Percentiles rank a stretch among this genome's conserved stretches.
These are phyloP conservation scores for Salix koriyanagi DNA, from an alignment of 345 rosid genomes.

Conservation along the genomic window DNA sequence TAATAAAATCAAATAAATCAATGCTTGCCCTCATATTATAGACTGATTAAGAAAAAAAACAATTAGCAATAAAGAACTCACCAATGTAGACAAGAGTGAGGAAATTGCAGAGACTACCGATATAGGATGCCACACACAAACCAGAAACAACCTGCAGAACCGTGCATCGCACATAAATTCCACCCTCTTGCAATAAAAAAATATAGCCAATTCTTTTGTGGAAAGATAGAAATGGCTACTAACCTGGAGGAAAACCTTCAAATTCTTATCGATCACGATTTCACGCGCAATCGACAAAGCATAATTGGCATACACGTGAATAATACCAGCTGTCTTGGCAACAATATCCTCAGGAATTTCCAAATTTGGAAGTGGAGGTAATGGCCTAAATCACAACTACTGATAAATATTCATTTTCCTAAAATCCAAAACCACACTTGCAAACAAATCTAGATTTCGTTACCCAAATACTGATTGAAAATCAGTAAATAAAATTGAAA, in stretches of 20 bases:
- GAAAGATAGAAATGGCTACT: neutral
- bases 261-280: conserved; percentile 60
- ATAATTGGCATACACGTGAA: conserved; percentile 51
- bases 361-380: conserved; percentile 85
- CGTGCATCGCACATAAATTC: neutral
- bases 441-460: neutral
- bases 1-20: neutral
- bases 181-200: neutral
- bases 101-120: conserved; percentile 69
- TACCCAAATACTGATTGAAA: neutral
- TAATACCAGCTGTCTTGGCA: conserved; percentile 41
- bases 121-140: conserved; percentile 54
- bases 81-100: conserved; percentile 79
- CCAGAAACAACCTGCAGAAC: conserved; percentile 49
- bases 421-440: neutral
- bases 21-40: neutral
- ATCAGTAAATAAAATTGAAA: no score
- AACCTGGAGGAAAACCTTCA: conserved; percentile 68
- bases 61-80: conserved; percentile 29
- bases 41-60: neutral
- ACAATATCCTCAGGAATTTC: conserved; percentile 74
- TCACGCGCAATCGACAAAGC: conserved; percentile 62
- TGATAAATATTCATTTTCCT: neutral
- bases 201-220: neutral
- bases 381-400: conserved; percentile 49